Percentiles rank a stretch among this genome's conserved stretches.
phyloP scores from a whole-genome alignment of 139 green algal species.

The Monoraphidium neglectum region DNA sequence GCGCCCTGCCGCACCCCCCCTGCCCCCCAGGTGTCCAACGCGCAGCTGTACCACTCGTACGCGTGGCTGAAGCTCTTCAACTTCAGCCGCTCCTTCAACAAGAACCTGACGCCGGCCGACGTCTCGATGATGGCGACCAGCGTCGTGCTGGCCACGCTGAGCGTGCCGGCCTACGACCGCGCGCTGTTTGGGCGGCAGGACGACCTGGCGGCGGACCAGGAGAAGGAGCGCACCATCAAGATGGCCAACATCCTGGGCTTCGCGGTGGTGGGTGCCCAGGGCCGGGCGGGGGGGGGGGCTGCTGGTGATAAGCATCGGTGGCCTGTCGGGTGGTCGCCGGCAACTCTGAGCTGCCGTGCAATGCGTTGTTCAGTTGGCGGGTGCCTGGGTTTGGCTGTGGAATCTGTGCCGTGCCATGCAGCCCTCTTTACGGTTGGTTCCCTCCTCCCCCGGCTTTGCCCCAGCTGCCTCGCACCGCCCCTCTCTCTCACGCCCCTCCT shows the following conservation, averaged over 20 bases:
- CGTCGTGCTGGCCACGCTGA: slow-evolving; percentile 92
- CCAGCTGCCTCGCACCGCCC: no score
- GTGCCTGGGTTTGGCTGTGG: no score
- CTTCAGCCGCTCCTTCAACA: slow-evolving; percentile 85
- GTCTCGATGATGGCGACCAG: slow-evolving; percentile 79
- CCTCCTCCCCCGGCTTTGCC: no score
- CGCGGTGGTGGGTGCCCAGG: slow-evolving; percentile 47
- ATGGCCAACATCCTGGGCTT: slow-evolving; percentile 97
- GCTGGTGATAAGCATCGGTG: no score
- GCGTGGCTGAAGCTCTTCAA: slow-evolving; percentile 96
- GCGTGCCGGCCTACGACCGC: slow-evolving; percentile 90
- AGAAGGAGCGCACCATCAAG: slow-evolving; percentile 85
- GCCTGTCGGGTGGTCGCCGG: no score
- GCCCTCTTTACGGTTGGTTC: no score
- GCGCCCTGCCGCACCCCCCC: slow-evolving; percentile 88
- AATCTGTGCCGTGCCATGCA: no score
- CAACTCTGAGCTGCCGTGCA: no score
- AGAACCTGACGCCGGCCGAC: slow-evolving; percentile 78
- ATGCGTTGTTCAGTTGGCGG: no score
- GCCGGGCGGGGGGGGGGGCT: no score
- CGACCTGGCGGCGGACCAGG: slow-evolving; percentile 67
- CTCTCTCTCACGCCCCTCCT: no score
- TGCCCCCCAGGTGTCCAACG: no score
- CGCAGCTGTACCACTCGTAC: slow-evolving; percentile 94
- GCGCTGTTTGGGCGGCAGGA: slow-evolving; percentile 23